Base-by-base conservation (phyloP, 768 basidiomycete genomes). In the Phlebiopsis flavidoalba region DNA sequence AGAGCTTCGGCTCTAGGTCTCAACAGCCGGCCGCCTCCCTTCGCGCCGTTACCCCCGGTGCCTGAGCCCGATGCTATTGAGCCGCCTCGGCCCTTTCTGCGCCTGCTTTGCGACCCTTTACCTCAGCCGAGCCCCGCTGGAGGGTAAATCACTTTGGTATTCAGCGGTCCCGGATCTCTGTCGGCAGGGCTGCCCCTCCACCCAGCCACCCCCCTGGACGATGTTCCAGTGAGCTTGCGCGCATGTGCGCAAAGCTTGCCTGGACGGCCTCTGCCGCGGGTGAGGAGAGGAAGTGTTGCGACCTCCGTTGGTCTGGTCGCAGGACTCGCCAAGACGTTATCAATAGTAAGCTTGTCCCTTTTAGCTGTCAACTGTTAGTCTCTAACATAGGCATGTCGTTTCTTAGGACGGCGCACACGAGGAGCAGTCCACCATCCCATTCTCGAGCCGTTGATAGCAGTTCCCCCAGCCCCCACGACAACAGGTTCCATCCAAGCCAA, bases 381-480 rank as follows among this genome's bases (percentile, higher is more conserved):
- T 21, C 40, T 51, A 19, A 40, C 33, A 55, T 31, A 6, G 26
- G 26, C 26, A n/a, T 31, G 45, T 49, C 2, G n/a, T 21, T 21
- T 22, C 35, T n/a, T 53, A 45, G 45, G n/a, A 59, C 21, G 49
- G 46, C n/a, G 58, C 58, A n/a, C n/a, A n/a, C 8, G 61, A 52
- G 31, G 64, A 61, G 17, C 60, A 19, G 53, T 60, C 35, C n/a
- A 37, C 7, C 31, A 58, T 33, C 54, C 59, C 45, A 45, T 67
- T n/a, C 12, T 57, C 55, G 74, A 21, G 69, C 74, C 17, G 62
- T 78, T 43, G 3, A 47, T 64, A 72, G 11, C 69, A 74, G 59
- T 77, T 80, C 67, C 70, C 76, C n/a, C 63, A 49, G 22, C 63
- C 65, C 14, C 66, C 66, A 15, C 61, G 58, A 53, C 67, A 65